Percentiles rank a stretch among this genome's conserved stretches.
phyloP scores from a whole-genome alignment of 495 filamentous ascomycete genomes.

The Penicillium argentinense region DNA sequence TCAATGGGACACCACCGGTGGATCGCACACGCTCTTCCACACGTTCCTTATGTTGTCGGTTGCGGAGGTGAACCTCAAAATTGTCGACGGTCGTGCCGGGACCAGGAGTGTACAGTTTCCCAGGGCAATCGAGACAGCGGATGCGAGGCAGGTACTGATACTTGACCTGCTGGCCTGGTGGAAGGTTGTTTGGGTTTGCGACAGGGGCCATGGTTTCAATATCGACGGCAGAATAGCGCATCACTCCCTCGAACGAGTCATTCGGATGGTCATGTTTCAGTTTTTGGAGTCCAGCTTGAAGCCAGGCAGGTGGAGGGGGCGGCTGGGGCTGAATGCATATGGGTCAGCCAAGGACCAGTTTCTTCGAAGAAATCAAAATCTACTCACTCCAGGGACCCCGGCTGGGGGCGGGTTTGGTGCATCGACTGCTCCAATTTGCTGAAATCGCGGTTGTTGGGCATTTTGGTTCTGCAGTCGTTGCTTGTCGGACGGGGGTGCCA shows the following conservation, averaged over 20 bases:
- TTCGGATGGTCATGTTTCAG: constrained; percentile 66
- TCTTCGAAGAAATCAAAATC: constrained; percentile 16
- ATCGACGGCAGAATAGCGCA: constrained; percentile 82
- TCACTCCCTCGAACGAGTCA: constrained; percentile 80
- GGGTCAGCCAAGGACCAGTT: constrained; percentile 22
- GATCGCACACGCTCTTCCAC: constrained; percentile 58
- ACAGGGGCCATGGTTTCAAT: constrained; percentile 58
- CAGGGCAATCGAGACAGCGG: constrained; percentile 85
- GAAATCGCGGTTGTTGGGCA: constrained; percentile 28
- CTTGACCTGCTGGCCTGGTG: constrained; percentile 54
- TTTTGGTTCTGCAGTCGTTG: constrained; percentile 33
- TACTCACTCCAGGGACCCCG: constrained; percentile 60
- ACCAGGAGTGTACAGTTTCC: constrained; percentile 87
- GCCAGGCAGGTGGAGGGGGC: constrained; percentile 80
- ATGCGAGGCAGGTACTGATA: constrained; percentile 82
- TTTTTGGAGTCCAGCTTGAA: constrained; percentile 60
- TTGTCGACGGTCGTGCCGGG: constrained; percentile 82
- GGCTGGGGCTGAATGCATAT: constrained; percentile 61
- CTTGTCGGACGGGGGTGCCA: constrained; percentile 57
- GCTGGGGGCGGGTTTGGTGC: constrained; percentile 56
- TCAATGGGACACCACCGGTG: constrained; percentile 7
- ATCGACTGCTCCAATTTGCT: constrained; percentile 64
- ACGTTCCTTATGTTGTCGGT: constrained; percentile 70
- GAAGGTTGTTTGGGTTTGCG: constrained; percentile 46
- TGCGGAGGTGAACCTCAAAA: constrained; percentile 87